Conservation (phyloP, 805 yeast species). For the Metschnikowia reukaufii region DNA sequence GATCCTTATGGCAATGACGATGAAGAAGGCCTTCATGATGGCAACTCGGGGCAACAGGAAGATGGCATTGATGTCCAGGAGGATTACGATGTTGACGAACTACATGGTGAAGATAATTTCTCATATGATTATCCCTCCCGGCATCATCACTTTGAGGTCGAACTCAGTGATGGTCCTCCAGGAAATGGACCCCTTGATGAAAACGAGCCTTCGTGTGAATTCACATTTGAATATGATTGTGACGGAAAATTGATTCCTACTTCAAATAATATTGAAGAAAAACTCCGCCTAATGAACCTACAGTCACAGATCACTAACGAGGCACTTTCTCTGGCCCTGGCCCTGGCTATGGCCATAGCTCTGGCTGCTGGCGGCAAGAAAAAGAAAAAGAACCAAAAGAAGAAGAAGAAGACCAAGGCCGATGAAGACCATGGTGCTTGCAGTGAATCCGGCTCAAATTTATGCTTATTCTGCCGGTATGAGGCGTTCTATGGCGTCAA, state of each 20-base stretch:
- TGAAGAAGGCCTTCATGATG: conserved; percentile 41
- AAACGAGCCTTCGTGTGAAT: conserved; percentile 44
- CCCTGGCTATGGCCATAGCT: conserved; percentile 7
- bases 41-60: conserved; percentile 25
- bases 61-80: conserved; percentile 24
- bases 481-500: conserved; percentile 50
- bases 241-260: conserved; percentile 42
- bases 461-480: conserved; percentile 54
- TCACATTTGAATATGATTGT: conserved; percentile 45
- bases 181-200: conserved; percentile 20
- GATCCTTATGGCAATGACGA: conserved; percentile 36
- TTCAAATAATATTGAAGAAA: conserved; percentile 39
- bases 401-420: conserved; percentile 13
- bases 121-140: conserved; percentile 31
- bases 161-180: conserved; percentile 36
- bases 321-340: conserved; percentile 7
- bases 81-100: conserved; percentile 41
- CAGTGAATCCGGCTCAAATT: conserved; percentile 5
- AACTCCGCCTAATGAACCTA: conserved; percentile 34
- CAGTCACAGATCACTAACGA: conserved; percentile 19
- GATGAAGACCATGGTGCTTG: conserved; percentile 6
- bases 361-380: conserved; percentile 14
- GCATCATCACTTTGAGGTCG: conserved; percentile 42
- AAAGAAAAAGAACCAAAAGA: conserved; percentile 15
- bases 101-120: conserved; percentile 28